Evolutionary conservation across 164 flowering plant genomes (phyloP).

Genomic region (Kalanchoe fedtschenkoi): DNA sequence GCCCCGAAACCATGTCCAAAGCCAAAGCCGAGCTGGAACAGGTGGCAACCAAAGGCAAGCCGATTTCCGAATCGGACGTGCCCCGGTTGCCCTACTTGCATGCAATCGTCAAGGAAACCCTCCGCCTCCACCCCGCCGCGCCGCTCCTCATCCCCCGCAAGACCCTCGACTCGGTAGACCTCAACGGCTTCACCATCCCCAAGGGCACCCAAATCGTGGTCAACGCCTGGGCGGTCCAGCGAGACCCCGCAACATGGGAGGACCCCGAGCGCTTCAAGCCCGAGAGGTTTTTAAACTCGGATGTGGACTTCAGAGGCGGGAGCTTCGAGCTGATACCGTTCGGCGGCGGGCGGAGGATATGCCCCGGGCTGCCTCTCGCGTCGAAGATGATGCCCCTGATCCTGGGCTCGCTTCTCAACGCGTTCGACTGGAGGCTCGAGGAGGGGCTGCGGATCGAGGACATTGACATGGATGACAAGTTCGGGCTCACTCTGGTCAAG

Average conservation of each 20-base stretch:
- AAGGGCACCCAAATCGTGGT: constrained; percentile 5
- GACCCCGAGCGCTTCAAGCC: constrained; percentile 11
- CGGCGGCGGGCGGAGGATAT: constrained; percentile 22
- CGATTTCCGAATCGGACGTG: neutral
- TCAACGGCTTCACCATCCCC: constrained; percentile 5
- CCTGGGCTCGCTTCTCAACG: constrained; percentile 22
- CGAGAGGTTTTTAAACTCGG: constrained; percentile 17
- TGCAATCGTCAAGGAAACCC: constrained; percentile 7
- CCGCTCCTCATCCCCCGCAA: constrained; percentile 9
- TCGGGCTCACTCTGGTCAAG: constrained; percentile 11
- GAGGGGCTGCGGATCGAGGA: constrained; percentile 10
- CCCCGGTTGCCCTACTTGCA: constrained; percentile 8
- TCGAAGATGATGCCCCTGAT: constrained; percentile 19
- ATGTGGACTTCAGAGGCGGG: constrained; percentile 18
- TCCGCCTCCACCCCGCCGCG: constrained; percentile 7
- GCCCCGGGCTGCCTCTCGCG: constrained; percentile 27
- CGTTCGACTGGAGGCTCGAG: constrained; percentile 24
- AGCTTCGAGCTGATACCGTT: constrained; percentile 26
- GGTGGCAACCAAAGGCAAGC: constrained; percentile 1
- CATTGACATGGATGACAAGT: constrained; percentile 16
- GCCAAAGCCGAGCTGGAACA: constrained; percentile 4
- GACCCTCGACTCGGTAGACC: neutral
- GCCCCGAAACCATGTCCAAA: neutral
- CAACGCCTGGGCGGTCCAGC: constrained; percentile 7
- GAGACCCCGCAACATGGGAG: constrained; percentile 12